These are phyloP conservation scores for Clonostachys chloroleuca DNA, from an alignment of 2,329 filamentous ascomycete species.

Conservation along the genomic window DNA sequence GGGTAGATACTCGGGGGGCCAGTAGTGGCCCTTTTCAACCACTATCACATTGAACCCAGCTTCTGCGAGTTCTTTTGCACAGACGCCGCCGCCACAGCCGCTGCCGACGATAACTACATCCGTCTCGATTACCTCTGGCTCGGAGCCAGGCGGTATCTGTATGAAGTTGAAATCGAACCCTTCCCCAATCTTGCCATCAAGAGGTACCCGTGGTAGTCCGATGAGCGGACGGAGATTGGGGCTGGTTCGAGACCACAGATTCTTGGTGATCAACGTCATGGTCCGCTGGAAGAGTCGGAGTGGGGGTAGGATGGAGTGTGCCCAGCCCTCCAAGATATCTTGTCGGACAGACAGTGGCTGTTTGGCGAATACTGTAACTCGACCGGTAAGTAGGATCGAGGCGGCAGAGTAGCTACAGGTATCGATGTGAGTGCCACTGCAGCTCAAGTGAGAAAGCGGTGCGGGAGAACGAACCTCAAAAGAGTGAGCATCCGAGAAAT, in stretches of 20 bases:
- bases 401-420: not conserved
- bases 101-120: conserved; percentile 80
- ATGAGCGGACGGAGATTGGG: not conserved
- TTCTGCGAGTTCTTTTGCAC: conserved; percentile 69
- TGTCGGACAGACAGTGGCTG: not conserved
- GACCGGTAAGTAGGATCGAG: not conserved
- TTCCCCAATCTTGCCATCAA: not conserved
- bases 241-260: conserved; percentile 1
- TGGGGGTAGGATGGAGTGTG: not conserved
- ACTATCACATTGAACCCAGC: conserved; percentile 67
- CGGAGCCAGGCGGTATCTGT: conserved; percentile 32
- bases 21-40: conserved; percentile 71
- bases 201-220: not conserved
- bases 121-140: conserved; percentile 56
- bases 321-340: not conserved
- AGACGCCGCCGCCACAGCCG: conserved; percentile 74
- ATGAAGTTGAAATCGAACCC: conserved; percentile 34
- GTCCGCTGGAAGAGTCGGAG: not conserved
- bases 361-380: not conserved
- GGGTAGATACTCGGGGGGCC: conserved; percentile 59
- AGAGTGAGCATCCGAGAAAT: too few species aligned
- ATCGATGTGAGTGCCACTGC: too few species aligned
- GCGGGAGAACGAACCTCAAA: too few species aligned
- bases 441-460: too few species aligned
- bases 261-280: not conserved